phyloP scores from a whole-genome alignment of 2,329 filamentous ascomycete genomes.

The Fonsecaea erecta region DNA sequence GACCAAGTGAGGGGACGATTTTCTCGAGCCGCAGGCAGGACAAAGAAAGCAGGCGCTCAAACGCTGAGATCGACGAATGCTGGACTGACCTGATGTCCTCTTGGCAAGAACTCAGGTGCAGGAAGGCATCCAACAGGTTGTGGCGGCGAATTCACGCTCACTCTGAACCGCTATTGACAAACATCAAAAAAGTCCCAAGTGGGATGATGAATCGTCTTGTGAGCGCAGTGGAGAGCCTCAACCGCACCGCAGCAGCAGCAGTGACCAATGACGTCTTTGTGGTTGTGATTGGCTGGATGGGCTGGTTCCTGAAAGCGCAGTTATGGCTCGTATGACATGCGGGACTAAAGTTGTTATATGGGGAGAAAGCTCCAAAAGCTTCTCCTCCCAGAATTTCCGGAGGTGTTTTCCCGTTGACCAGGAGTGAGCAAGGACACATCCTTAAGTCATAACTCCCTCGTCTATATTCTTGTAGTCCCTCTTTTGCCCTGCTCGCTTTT shows the following conservation, averaged over 20 bases:
- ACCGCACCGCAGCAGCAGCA: neutral
- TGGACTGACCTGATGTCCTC: neutral
- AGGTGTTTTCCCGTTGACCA: neutral
- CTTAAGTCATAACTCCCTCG: neutral
- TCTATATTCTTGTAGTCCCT: neutral
- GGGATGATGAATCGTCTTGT: neutral
- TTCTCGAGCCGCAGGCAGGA: neutral
- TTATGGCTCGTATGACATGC: neutral
- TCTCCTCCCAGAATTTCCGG: neutral
- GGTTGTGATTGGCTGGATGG: neutral
- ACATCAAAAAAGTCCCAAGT: neutral
- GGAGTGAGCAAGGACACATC: neutral
- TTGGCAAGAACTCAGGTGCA: neutral
- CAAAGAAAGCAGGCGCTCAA: neutral
- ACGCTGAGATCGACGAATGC: neutral
- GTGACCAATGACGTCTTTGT: neutral
- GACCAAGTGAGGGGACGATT: constrained; percentile 1
- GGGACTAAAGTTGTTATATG: neutral
- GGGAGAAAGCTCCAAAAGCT: constrained; percentile 3
- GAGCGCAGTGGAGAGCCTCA: neutral
- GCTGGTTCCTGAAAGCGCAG: neutral
- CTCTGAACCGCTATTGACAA: neutral
- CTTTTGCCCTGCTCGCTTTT: neutral
- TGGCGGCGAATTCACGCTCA: neutral
- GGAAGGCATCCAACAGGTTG: neutral